Conservation (phyloP, 805 yeast species). For the Lachancea kluyveri region DNA sequence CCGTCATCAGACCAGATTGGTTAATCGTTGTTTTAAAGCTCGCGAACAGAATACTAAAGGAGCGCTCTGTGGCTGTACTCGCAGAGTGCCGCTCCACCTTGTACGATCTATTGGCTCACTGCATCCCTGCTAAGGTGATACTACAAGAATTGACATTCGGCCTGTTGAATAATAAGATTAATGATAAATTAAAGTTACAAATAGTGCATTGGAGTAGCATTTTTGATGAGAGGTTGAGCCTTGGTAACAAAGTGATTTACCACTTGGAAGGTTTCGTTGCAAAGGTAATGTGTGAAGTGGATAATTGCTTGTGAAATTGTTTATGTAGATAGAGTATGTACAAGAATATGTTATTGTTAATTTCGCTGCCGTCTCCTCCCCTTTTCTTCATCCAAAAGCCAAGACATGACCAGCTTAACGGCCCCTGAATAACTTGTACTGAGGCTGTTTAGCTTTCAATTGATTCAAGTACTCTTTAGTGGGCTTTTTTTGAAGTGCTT, state of each 20-base stretch:
- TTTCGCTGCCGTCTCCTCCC: background rate
- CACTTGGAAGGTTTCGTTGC: conserved; percentile 95
- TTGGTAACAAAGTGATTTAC: conserved; percentile 85
- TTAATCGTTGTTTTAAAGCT: conserved; percentile 65
- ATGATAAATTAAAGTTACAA: conserved; percentile 32
- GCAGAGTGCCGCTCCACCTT: conserved; percentile 57
- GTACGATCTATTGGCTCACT: conserved; percentile 84
- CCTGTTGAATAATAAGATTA: conserved; percentile 31
- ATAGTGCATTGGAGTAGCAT: conserved; percentile 56
- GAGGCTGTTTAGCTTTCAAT: conserved; percentile 42
- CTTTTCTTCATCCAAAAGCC: conserved; percentile 8
- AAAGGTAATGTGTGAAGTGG: conserved; percentile 72
- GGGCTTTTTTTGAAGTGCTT: conserved; percentile 52
- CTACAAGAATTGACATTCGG: conserved; percentile 54
- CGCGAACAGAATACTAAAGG: conserved; percentile 52
- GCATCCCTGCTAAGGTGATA: conserved; percentile 84
- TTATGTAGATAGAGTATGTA: conserved; percentile 1
- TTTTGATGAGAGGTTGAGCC: conserved; percentile 78
- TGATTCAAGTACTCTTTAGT: conserved; percentile 55
- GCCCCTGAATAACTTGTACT: conserved; percentile 56
- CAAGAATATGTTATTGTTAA: conserved; percentile 1
- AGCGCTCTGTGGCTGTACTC: conserved; percentile 54
- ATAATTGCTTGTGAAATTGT: conserved; percentile 23
- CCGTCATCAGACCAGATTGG: conserved; percentile 81
- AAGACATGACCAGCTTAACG: conserved; percentile 33